Conservation (phyloP, 306 rosid genomes). For the Acmispon strigosus region DNA sequence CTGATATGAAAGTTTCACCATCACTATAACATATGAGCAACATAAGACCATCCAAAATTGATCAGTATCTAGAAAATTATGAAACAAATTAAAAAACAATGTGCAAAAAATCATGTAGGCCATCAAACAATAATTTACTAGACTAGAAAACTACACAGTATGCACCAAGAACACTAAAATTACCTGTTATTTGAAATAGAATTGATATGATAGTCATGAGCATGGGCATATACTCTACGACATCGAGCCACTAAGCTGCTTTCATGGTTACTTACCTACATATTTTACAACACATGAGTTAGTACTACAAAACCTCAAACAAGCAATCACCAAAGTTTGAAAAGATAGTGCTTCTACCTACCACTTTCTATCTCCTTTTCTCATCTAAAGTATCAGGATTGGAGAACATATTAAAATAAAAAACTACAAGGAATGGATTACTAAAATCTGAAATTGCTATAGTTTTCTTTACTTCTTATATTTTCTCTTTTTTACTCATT, state of each 20-base stretch:
- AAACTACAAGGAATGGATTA: background rate
- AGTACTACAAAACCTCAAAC: slow-evolving; percentile 21
- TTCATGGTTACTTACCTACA: slow-evolving; percentile 90
- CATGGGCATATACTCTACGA: slow-evolving; percentile 98
- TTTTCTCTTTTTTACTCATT: background rate
- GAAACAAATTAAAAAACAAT: background rate
- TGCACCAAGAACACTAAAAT: slow-evolving; percentile 16
- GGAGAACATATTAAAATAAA: background rate
- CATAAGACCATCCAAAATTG: slow-evolving; percentile 16
- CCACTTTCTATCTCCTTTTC: background rate
- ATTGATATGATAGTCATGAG: slow-evolving; percentile 98
- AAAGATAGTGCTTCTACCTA: background rate
- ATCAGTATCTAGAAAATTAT: slow-evolving; percentile 17
- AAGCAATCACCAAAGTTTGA: slow-evolving; percentile 2
- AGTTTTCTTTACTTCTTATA: background rate
- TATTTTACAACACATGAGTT: slow-evolving; percentile 17
- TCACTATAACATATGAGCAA: slow-evolving; percentile 53
- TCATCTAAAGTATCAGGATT: background rate
- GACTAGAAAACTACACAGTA: slow-evolving; percentile 4
- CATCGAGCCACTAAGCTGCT: slow-evolving; percentile 88
- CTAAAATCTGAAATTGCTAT: background rate
- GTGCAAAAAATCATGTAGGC: background rate
- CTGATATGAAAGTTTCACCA: slow-evolving; percentile 99
- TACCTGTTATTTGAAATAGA: slow-evolving; percentile 99
- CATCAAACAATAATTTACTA: slow-evolving; percentile 11